Base-by-base conservation (phyloP, 2,329 filamentous ascomycete genomes). In the Phaeosphaeria sp. region DNA sequence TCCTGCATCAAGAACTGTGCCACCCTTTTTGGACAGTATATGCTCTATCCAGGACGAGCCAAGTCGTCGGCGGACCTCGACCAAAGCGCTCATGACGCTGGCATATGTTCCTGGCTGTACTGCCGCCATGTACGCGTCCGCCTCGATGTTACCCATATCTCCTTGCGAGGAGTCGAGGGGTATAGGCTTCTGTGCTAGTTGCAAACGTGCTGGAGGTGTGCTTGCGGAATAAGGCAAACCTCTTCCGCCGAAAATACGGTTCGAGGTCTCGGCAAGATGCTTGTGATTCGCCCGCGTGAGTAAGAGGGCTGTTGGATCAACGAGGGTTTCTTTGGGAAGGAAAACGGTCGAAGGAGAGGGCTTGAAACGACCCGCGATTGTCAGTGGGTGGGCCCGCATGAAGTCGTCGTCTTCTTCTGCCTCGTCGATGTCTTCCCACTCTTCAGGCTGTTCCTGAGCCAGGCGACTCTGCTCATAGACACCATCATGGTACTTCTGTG, bases 171-270 rank as follows among this genome's bases (percentile, higher is more conserved):
- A 86, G 54, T 87, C 83, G 46, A 93, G 77, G 1, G 85, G 82
- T 25, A 93, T 86, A 0, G 86, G 82, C 60, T 85, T 86, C 79
- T 92, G 90, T 17, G 84, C 83, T 30, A 85, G 68, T 50, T 70
- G 68, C n/a, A 79, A 30, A 79, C 84, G 68, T 79, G 85, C 68
- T 79, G 84, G 17, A 66, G 82, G 78, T 0, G 90, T 89, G 2
- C 90, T 93, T 1, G 88, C 88, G 1, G 92, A 96, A 71, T 90
- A 84, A 2, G 93, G 93, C 17, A 98, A 80, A 0, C 88, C 87
- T 3, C 78, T 78, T 0, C 94, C 94, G 44, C 93, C 94, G 72
- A 97, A 94, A 0, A 87, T 83, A 44, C 83, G 85, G 64, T 91
- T 87, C 0, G 93, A 91, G 1, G 90, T 84, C 55, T 89, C 84